Conservation (phyloP, 2,329 filamentous ascomycete species). For the Calonectria leucothoes region DNA sequence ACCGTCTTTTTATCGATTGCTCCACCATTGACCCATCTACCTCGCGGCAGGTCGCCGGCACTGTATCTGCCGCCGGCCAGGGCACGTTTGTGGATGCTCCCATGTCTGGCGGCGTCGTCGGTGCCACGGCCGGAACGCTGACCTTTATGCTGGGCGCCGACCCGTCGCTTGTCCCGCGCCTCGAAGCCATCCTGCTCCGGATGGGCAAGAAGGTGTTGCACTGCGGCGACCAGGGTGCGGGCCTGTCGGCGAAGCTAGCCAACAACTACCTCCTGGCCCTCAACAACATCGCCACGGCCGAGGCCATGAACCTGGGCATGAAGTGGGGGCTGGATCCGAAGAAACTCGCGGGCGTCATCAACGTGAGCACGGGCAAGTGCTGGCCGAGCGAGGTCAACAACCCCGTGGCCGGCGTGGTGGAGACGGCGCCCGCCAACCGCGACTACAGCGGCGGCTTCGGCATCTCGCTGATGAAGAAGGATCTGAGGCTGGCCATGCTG, state of each 20-base stretch:
- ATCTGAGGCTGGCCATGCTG: slow-evolving; percentile 77
- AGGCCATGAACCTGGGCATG: slow-evolving; percentile 75
- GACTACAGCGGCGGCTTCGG: slow-evolving; percentile 85
- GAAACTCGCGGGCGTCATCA: slow-evolving; percentile 86
- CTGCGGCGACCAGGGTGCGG: slow-evolving; percentile 85
- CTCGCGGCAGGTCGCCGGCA: slow-evolving; percentile 80
- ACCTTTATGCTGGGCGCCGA: slow-evolving; percentile 95
- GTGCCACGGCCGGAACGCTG: slow-evolving; percentile 85
- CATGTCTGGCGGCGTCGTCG: slow-evolving; percentile 96
- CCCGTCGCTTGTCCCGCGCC: slow-evolving; percentile 68
- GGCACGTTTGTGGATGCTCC: slow-evolving; percentile 92
- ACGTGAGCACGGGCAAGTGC: slow-evolving; percentile 92
- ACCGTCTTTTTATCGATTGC: slow-evolving; percentile 91
- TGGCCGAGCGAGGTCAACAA: slow-evolving; percentile 98
- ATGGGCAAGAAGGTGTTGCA: slow-evolving; percentile 93
- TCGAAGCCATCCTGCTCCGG: slow-evolving; percentile 76
- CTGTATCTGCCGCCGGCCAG: slow-evolving; percentile 71
- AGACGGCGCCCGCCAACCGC: slow-evolving; percentile 77
- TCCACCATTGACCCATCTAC: slow-evolving; percentile 95
- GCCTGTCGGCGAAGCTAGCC: slow-evolving; percentile 90
- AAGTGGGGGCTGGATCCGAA: slow-evolving; percentile 69
- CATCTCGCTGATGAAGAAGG: slow-evolving; percentile 83
- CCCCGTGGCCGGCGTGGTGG: slow-evolving; percentile 86
- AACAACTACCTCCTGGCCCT: slow-evolving; percentile 98
- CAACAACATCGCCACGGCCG: slow-evolving; percentile 82